These are phyloP conservation scores for Mycena haematopus DNA, from an alignment of 768 basidiomycete species.

Conservation along the genomic window DNA sequence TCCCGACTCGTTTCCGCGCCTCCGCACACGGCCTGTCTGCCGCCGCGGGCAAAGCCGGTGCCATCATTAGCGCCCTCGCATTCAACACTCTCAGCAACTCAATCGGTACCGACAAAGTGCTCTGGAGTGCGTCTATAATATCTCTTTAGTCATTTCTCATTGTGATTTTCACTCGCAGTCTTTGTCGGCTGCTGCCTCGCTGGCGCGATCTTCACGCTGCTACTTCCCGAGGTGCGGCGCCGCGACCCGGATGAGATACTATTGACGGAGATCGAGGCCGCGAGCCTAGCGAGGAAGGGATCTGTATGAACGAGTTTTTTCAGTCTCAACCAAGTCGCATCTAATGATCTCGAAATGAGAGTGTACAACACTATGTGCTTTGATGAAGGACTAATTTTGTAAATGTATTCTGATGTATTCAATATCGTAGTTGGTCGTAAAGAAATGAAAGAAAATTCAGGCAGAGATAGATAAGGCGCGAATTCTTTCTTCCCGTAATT, in stretches of 20 bases:
- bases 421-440: no score
- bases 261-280: slow-evolving; percentile 30
- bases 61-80: slow-evolving; percentile 64
- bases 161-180: slow-evolving; percentile 40
- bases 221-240: slow-evolving; percentile 57
- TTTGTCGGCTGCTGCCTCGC: slow-evolving; percentile 58
- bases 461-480: no score
- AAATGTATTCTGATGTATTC: no score
- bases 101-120: slow-evolving; percentile 59
- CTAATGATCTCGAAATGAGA: not conserved
- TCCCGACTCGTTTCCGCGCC: slow-evolving; percentile 78
- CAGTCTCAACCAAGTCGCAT: not conserved
- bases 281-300: not conserved
- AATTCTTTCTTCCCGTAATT: no score
- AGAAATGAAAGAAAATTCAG: no score
- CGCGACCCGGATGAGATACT: slow-evolving; percentile 58
- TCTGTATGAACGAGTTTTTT: not conserved
- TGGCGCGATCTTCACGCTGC: slow-evolving; percentile 51
- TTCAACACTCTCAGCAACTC: slow-evolving; percentile 56
- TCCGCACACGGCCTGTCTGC: slow-evolving; percentile 80
- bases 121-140: slow-evolving; percentile 60
- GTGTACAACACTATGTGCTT: no score
- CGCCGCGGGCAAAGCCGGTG: slow-evolving; percentile 67
- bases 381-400: no score
- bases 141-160: not conserved